Percentiles rank a stretch among this genome's conserved stretches.
phyloP scores from a whole-genome alignment of 208 protist species.

The Leptomonas seymouri region DNA sequence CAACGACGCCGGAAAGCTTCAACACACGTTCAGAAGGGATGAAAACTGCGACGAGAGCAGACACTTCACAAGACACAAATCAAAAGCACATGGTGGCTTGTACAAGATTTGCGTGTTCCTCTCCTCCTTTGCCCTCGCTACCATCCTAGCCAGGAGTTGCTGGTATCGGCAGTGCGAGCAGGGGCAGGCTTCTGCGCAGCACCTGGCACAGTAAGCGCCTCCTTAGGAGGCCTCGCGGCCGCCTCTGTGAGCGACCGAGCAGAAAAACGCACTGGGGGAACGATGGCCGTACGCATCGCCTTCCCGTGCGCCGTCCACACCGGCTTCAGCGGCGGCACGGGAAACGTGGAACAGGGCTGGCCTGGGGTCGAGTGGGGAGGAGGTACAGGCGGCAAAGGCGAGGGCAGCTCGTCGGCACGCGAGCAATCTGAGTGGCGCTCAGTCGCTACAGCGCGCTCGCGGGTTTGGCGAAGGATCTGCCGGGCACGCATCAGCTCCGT shows the following conservation, averaged over 20 bases:
- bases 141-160: constrained; percentile 3
- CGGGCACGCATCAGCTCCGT: constrained; percentile 56
- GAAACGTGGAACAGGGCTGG: neutral
- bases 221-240: constrained; percentile 6
- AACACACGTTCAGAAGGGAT: too few relatives aligned
- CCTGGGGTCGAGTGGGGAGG: neutral
- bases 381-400: neutral
- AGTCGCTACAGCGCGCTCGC: neutral
- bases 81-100: neutral
- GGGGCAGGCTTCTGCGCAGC: neutral
- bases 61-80: neutral
- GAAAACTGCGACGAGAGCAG: too few relatives aligned
- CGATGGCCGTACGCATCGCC: constrained; percentile 7
- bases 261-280: constrained; percentile 29
- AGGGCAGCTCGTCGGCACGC: neutral
- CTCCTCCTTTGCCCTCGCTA: neutral
- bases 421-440: neutral
- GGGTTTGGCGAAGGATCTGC: constrained; percentile 2
- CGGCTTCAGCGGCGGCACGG: constrained; percentile 25
- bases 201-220: neutral
- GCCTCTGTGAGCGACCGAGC: constrained; percentile 31
- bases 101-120: too few relatives aligned
- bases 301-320: constrained; percentile 13
- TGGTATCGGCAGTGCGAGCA: neutral
- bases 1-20: too few relatives aligned